Evolutionary conservation across 2,329 filamentous ascomycete species (phyloP).

Genomic region (Apiospora kogelbergensis): DNA sequence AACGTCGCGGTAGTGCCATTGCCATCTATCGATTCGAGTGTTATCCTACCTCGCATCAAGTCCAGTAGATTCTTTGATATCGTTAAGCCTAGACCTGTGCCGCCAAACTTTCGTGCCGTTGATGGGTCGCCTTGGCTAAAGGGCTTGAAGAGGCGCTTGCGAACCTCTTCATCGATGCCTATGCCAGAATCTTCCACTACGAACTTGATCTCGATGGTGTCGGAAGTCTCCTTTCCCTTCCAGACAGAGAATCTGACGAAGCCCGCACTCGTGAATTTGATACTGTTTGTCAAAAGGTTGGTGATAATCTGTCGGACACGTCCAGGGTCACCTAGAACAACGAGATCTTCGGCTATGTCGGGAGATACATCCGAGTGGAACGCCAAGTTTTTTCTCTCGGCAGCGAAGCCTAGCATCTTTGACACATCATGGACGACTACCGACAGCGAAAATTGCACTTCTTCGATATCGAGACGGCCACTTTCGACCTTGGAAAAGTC

Average conservation of each 20-base stretch:
- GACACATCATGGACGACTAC: conserved; percentile 76
- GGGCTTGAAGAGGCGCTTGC: conserved; percentile 71
- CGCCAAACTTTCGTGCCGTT: conserved; percentile 75
- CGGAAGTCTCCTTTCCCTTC: conserved; percentile 62
- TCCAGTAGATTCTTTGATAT: conserved; percentile 81
- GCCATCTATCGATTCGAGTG: conserved; percentile 65
- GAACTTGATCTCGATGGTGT: conserved; percentile 68
- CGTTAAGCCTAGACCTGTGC: conserved; percentile 74
- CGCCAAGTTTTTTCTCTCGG: conserved; percentile 74
- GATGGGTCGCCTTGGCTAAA: conserved; percentile 83
- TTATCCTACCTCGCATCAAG: conserved; percentile 76
- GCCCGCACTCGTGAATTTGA: conserved; percentile 72
- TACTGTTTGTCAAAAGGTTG: conserved; percentile 74
- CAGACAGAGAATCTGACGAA: conserved; percentile 65
- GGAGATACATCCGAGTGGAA: conserved; percentile 66
- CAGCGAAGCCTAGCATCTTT: conserved; percentile 85
- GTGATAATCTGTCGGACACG: conserved; percentile 81
- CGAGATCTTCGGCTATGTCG: conserved; percentile 65
- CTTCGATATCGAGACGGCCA: conserved; percentile 73
- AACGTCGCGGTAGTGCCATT: conserved; percentile 73
- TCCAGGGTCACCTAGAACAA: conserved; percentile 84
- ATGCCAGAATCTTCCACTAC: conserved; percentile 77
- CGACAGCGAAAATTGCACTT: conserved; percentile 75
- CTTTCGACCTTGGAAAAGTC: conserved; percentile 88
- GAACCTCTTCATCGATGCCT: conserved; percentile 76